Percentiles rank a stretch among this genome's conserved stretches.
phyloP scores from a whole-genome alignment of 2,329 filamentous ascomycete genomes.

The Alternaria burnsii region DNA sequence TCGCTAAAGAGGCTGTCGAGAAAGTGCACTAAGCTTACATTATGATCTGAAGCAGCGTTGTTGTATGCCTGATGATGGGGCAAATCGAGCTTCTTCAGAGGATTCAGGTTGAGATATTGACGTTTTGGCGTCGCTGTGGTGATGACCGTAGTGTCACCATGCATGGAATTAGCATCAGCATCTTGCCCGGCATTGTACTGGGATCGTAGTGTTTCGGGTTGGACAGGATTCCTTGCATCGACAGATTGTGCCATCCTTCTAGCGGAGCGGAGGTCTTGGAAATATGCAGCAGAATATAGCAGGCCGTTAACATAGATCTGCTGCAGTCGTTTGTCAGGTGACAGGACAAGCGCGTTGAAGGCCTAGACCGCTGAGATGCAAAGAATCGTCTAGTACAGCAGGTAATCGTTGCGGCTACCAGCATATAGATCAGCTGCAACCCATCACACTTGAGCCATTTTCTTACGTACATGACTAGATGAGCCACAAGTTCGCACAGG shows the following conservation, averaged over 20 bases:
- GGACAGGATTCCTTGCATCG: background rate
- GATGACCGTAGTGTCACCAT: background rate
- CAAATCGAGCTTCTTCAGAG: constrained; percentile 24
- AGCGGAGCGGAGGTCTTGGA: constrained; percentile 31
- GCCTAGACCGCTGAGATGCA: constrained; percentile 13
- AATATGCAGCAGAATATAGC: constrained; percentile 1
- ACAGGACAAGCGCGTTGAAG: constrained; percentile 1
- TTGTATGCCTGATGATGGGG: constrained; percentile 30
- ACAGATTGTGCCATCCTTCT: constrained; percentile 12
- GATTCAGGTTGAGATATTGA: constrained; percentile 18
- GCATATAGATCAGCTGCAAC: background rate
- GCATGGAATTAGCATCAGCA: background rate
- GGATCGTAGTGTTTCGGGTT: constrained; percentile 11
- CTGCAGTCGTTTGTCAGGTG: constrained; percentile 14
- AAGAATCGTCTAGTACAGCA: background rate
- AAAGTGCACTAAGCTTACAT: constrained; percentile 24
- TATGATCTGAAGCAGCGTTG: constrained; percentile 2
- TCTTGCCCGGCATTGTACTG: background rate
- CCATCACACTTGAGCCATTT: background rate
- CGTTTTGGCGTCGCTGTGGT: background rate
- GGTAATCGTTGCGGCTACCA: background rate
- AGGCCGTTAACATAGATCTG: constrained; percentile 3
- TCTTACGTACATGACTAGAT: constrained; percentile 3
- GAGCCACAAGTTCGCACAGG: background rate
- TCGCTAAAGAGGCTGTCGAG: constrained; percentile 30